Evolutionary conservation across 2,329 filamentous ascomycete genomes (phyloP).

Genomic region (Botrytis pseudocinerea): DNA sequence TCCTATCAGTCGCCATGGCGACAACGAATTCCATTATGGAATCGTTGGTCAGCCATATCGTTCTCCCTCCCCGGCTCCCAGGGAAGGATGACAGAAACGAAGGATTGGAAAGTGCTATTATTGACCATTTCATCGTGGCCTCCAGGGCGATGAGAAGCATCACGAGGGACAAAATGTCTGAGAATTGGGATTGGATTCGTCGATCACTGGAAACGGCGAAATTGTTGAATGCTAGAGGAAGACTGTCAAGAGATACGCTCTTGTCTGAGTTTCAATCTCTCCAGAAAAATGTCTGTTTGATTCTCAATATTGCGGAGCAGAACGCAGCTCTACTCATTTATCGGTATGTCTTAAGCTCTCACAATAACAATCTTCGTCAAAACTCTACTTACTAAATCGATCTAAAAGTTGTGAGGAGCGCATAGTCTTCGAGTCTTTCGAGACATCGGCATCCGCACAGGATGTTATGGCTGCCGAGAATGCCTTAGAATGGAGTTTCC

Average conservation of each 20-base stretch:
- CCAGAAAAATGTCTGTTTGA: constrained; percentile 41
- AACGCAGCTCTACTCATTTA: constrained; percentile 51
- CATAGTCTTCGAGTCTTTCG: constrained; percentile 60
- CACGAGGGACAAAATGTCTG: background rate
- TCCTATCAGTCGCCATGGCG: constrained; percentile 4
- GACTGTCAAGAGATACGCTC: constrained; percentile 34
- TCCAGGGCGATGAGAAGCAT: constrained; percentile 8
- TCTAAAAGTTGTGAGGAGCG: constrained; percentile 24
- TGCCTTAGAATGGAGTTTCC: constrained; percentile 61
- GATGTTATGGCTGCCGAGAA: constrained; percentile 52
- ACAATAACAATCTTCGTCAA: background rate
- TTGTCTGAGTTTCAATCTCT: constrained; percentile 38
- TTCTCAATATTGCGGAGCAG: constrained; percentile 50
- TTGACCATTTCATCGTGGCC: constrained; percentile 25
- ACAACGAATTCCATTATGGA: constrained; percentile 22
- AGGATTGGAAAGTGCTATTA: constrained; percentile 20
- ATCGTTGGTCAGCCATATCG: constrained; percentile 31
- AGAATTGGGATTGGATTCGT: constrained; percentile 23
- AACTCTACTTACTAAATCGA: background rate
- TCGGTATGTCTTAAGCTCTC: constrained; percentile 38
- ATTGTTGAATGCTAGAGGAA: constrained; percentile 26
- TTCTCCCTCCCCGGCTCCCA: constrained; percentile 31
- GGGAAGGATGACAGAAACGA: constrained; percentile 28
- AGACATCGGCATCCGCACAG: constrained; percentile 55
- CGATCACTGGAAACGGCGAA: constrained; percentile 25